Evolutionary conservation across 169 alveolate species (phyloP), one percentile per base, ranked within the genome.

Genomic region (Theileria luwenshuni): DNA sequence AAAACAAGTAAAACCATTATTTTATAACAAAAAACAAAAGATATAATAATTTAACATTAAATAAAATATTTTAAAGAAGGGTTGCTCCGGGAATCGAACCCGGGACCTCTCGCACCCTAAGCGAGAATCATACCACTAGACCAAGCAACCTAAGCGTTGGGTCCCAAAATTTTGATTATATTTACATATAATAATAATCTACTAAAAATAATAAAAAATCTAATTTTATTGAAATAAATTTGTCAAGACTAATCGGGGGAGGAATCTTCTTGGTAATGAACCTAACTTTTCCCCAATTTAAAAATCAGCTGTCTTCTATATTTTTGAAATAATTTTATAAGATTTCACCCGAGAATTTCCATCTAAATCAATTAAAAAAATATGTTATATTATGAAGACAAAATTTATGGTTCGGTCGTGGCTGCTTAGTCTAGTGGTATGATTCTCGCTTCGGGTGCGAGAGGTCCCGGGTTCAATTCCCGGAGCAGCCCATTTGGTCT

Each of bases 71-170:
- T 19, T 35, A 51, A 48, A 61, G 74, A 72, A 61, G 97, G 97
- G 97, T 96, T 90, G 95, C 91, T 92, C 98, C 97, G 98, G 97
- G 98, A 95, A 93, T 94, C 94, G 98, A 94, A 95, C 98, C 97
- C 98, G 98, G 97, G 98, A 94, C 97, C 98, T 94, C 98, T 94
- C 97, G 98, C 98, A 94, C 98, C 98, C 98, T 94, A 94, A 94
- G 98, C 97, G 98, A 94, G 98, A 94, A 95, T 95, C 98, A 93
- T 95, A 94, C 98, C 98, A 94, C 98, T 95, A 95, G 98, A 94
- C 98, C 92, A 90, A 90, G 93, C 90, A 80, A 86, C 93, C 93
- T 62, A 28, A 21, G 51, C 45, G 33, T 27, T 12, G 49, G 0
- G 5, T 21, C 19, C 79, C 32, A 73, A 61, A 61, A 30, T 61